Base-by-base conservation (phyloP, 805 yeast genomes). In the Candida maris region DNA sequence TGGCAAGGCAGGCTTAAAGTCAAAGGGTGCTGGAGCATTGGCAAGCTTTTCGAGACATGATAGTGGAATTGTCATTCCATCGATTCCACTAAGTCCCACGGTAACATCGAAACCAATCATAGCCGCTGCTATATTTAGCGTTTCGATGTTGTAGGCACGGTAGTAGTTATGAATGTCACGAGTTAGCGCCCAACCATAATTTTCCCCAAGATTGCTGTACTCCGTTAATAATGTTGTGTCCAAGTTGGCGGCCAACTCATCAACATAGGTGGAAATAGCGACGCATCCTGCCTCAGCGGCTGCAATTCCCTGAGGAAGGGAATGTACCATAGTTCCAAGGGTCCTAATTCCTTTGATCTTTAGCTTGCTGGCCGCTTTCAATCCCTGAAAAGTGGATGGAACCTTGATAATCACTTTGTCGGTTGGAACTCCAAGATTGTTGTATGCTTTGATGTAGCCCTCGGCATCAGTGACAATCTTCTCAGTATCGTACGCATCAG, bases 201-300 rank as follows among this genome's bases (percentile, higher is more conserved):
- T 57, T 23, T 54, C 52, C 19, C 44, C 48, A 19, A 57, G 34
- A 20, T 43, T 30, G 14, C 31, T 36, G 24, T 21, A 35, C 22
- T 37, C 42, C 14, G 44, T 47, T 21, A 47, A 42, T 18, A 47
- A 49, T 4, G 54, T 40, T n/a, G 55, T 47, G 33, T 59, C 62
- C 14, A 58, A 34, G 25, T 53, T 52, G 15, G 47, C 56, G 24
- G 49, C 49, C 30, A 59, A 43, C 12, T 50, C 48, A 38, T 62
- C 64, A 21, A 62, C 62, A 38, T 62, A 62, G 12, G 66, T 56
- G 3, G 64, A 53, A 28, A 62, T 56, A 9, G 54, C 55, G 6
- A 29, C 38, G 34, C 63, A 57, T 5, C 60, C 56, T n/a, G 61
- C 63, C 35, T 62, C 65, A n/a, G 64, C 64, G 19, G 66, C 64